These are phyloP conservation scores for Dimocarpus longan DNA, from an alignment of 345 rosid genomes.

Conservation along the genomic window DNA sequence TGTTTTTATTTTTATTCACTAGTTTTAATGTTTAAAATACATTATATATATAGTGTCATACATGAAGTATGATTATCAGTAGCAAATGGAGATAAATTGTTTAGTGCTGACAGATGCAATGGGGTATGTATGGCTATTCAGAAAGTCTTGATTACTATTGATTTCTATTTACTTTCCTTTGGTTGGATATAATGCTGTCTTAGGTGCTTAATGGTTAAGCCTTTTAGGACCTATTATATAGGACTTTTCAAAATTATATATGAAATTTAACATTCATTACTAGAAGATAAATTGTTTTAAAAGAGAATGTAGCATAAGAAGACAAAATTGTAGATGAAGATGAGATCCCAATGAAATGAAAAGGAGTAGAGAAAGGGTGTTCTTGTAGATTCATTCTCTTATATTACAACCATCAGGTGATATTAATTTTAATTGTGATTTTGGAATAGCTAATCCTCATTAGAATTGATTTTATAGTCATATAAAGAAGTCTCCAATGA, in stretches of 20 bases:
- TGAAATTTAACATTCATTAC: neutral
- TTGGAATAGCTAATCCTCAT: too few relatives aligned
- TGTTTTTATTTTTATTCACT: too few relatives aligned
- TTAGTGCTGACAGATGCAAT: neutral
- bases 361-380: too few relatives aligned
- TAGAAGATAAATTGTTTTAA: neutral
- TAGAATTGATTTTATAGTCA: too few relatives aligned
- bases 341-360: neutral
- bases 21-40: too few relatives aligned
- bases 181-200: neutral
- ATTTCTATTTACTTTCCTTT: neutral
- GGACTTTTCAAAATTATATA: slow-evolving; percentile 8
- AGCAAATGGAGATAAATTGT: neutral
- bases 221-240: neutral
- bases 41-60: too few relatives aligned
- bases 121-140: neutral
- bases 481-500: too few relatives aligned
- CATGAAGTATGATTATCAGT: too few relatives aligned
- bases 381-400: too few relatives aligned
- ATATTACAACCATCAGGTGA: too few relatives aligned
- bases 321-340: neutral
- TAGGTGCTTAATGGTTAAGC: neutral
- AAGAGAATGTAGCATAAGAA: too few relatives aligned
- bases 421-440: too few relatives aligned
- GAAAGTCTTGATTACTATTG: neutral